phyloP scores from a whole-genome alignment of 2,329 filamentous ascomycete species.

The Beauveria medogensis region DNA sequence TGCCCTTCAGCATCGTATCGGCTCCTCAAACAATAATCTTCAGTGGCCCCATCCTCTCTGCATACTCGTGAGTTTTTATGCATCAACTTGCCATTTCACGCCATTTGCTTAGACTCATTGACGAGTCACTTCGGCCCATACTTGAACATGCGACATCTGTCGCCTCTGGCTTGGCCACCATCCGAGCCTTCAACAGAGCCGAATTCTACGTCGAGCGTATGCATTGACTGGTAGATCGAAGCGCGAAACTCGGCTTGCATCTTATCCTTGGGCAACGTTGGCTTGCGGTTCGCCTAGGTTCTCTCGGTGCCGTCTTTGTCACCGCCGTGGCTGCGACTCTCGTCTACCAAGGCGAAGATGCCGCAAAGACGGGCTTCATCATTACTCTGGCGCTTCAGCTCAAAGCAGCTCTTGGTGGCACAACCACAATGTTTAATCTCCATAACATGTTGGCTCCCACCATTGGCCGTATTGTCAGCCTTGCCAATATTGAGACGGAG shows the following conservation, averaged over 20 bases:
- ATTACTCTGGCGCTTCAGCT: slow-evolving; percentile 11
- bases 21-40: not conserved
- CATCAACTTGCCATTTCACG: not conserved
- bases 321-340: not conserved
- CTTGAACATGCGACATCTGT: slow-evolving; percentile 1
- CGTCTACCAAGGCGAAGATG: not conserved
- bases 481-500: slow-evolving; percentile 4
- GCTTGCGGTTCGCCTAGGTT: slow-evolving; percentile 4
- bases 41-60: not conserved
- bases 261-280: slow-evolving; percentile 2
- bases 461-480: not conserved
- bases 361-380: slow-evolving; percentile 2
- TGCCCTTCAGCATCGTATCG: not conserved
- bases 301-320: slow-evolving; percentile 7
- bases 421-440: not conserved
- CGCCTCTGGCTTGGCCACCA: slow-evolving; percentile 5
- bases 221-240: not conserved
- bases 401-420: not conserved
- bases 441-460: not conserved
- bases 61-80: not conserved
- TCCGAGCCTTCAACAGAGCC: slow-evolving; percentile 10
- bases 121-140: not conserved
- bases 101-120: not conserved
- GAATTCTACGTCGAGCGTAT: slow-evolving; percentile 3
- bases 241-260: slow-evolving; percentile 7